Evolutionary conservation across 331 rosid genomes (phyloP).

Genomic region (Spiraea crenata): DNA sequence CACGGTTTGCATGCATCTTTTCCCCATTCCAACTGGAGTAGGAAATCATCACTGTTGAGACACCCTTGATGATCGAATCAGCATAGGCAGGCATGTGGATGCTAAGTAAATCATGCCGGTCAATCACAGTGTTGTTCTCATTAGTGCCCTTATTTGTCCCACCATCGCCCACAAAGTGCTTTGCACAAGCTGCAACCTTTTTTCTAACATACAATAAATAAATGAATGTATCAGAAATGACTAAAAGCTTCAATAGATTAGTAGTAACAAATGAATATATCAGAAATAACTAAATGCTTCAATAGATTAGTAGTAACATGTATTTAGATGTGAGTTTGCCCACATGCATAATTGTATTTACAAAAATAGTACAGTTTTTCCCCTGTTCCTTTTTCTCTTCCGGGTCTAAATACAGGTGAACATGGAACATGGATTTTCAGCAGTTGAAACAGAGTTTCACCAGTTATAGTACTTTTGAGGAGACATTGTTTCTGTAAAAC

Average conservation of each 20-base stretch:
- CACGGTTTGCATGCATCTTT: conserved; percentile 64
- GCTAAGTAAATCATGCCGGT: conserved; percentile 42
- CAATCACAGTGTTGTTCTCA: conserved; percentile 49
- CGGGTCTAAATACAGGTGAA: no score
- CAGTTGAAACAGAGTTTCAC: not conserved
- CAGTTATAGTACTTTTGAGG: not conserved
- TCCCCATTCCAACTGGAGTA: conserved; percentile 73
- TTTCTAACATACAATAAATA: conserved; percentile 18
- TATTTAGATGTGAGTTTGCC: not conserved
- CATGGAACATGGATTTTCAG: not conserved
- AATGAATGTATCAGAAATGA: not conserved
- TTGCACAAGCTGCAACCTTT: conserved; percentile 62
- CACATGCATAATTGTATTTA: not conserved
- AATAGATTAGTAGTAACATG: not conserved
- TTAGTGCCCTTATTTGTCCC: conserved; percentile 56
- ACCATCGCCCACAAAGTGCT: conserved; percentile 69
- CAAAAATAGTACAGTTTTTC: not conserved
- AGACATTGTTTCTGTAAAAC: not conserved
- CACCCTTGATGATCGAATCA: conserved; percentile 60
- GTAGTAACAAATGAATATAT: not conserved
- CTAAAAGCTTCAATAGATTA: not conserved
- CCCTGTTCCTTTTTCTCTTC: not conserved
- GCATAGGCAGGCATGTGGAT: conserved; percentile 72
- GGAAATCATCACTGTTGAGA: conserved; percentile 61
- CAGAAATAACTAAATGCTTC: not conserved